Evolutionary conservation across 2,329 filamentous ascomycete genomes (phyloP), one percentile per base, ranked within the genome.

Genomic region (Stenocarpella maydis): DNA sequence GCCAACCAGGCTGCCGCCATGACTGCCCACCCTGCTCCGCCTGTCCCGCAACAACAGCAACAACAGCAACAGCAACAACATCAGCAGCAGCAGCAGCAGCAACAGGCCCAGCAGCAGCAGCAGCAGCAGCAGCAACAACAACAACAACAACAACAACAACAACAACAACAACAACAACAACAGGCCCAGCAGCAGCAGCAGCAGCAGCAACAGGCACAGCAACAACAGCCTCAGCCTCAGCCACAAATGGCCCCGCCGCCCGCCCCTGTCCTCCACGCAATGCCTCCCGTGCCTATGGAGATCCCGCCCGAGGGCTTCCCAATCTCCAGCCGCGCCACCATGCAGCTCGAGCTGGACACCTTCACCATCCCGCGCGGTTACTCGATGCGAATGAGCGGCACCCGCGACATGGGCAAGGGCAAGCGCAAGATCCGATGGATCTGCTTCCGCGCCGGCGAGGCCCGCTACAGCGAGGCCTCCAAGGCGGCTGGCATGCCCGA

Each of bases 371-470:
- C 78, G 12, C 77, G 78, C 49, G 78, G 78, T 43, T 80, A 80
- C 73, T 79, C 77, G 73, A 79, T 80, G 78, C 78, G 78, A 71
- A 80, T 80, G 74, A 78, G 78, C 65, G 78, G 78, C 54, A 79
- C 78, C 43, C 78, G 79, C 17, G 77, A 78, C 39, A 77, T 78
- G 61, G 78, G 78, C 72, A 71, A 71, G 69, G 69, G 69, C 3
- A 79, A 78, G 60, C 77, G 77, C 71, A 80, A 80, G 71, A 78
- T 80, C 65, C 78, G 78, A 47, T 79, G 78, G 77, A 78, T 80
- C 58, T 80, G 78, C 70, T 80, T 79, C 72, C 78, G 78, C 28
- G 78, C 78, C 64, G 78, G 78, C 37, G 76, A 78, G 69, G 77
- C 78, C 10, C 77, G 78, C n/a, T 76, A 79, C 58, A 74, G 74